Base-by-base conservation (phyloP, 2,329 filamentous ascomycete species). In the Fusarium praegraminearum region DNA sequence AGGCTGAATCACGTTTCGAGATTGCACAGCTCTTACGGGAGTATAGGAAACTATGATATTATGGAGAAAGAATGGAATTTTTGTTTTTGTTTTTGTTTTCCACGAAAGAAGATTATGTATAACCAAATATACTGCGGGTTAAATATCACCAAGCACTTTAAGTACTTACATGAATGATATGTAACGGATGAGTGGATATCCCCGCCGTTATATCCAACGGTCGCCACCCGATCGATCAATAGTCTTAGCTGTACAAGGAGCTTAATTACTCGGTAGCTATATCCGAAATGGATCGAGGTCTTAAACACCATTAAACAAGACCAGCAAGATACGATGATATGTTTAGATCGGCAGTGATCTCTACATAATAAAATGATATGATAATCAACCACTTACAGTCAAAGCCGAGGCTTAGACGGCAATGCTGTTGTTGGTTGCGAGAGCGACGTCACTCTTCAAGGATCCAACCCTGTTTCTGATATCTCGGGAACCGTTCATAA, bases 381-480 rank as follows among this genome's bases (percentile, higher is more conserved):
- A 35, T 32, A 18, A 7, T 11, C 11, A 64, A 36, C 32, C 35
- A 46, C 28, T 60, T 22, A 50, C 26, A 44, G 20, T 28, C 4
- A 33, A 33, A 58, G 38, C 62, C 53, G 50, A 63, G 45, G 67
- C 30, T 66, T 44, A 36, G 28, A 38, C 26, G 38, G 8, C 16
- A 7, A 50, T 8, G 54, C 8, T 18, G 32, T 24, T 26, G 58
- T 43, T 53, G 44, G 26, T 9, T 35, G 45, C 65, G 64, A 53
- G 59, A 45, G 51, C 72, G 72, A 74, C 72, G 72, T 74, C 72
- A 74, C 72, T 61, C 38, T 58, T 51, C 70, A 51, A 65, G 69
- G 72, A 70, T 72, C 57, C 57, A 40, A 69, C 63, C 72, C 65
- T 69, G 71, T 74, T 74, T 74, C 54, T 57, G 60, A 28, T 57